Evolutionary conservation across 192 early-diverging fungal species (phyloP), one percentile per base, ranked within the genome.

Genomic region (Linnemannia hyalina): DNA sequence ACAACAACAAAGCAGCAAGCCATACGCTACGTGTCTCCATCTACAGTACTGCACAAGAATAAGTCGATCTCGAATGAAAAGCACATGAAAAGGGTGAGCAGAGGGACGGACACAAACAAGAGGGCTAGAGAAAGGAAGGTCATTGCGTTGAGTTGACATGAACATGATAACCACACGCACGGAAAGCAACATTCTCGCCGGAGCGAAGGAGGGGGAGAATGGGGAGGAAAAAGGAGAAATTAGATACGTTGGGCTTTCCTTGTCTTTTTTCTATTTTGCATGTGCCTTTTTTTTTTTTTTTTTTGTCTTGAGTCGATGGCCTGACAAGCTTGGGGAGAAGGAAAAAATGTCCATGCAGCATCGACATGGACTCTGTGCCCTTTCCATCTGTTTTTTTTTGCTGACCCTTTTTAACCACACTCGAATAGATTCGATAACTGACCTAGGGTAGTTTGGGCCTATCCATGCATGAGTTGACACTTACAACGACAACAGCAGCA

Each of bases 41-140:
- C 36, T 13, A 44, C 35, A 15, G 13, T 9, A 22, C n/a, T n/a
- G n/a, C n/a, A n/a, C 41, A 38, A 11, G 11, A 40, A 41, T 26
- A 44, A 32, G 6, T 26, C 41, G 29, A 35, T 42, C 9, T 47
- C 29, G 76, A 70, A 77, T 77, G 76, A 77, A 70, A 70, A 77
- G 76, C 76, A 77, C 68, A 77, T 77, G 76, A 69, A 52, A 76
- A 77, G 23, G 35, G 76, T 22, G 76, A 23, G 6, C 6, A 49
- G 3, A 69, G 8, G 26, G 35, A 40, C 2, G 44, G 15, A 22
- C 41, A 60, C 46, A 75, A 75, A 65, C 54, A 68, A 44, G 32
- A 41, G 23, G 4, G 26, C 42, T 47, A n/a, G 29, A 74, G 32
- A 35, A 72, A 13, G 32, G 57, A n/a, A 6, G 26, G 44, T 46